Conservation (phyloP, 106 monocot species). For the Apostasia shenzhenica region DNA sequence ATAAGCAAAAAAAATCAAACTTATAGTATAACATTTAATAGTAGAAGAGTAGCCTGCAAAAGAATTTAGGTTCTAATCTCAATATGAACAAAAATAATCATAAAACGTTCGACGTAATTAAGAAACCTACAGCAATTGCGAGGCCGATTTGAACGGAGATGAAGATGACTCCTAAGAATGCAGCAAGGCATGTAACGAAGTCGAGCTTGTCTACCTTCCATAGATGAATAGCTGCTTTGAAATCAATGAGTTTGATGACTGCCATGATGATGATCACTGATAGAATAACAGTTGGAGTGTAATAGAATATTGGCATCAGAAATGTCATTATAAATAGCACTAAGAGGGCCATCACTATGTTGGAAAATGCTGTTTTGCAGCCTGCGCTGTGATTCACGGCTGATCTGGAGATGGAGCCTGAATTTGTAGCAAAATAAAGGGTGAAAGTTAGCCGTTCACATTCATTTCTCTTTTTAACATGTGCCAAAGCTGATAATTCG, state of each 20-base stretch:
- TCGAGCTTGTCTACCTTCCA: constrained; percentile 55
- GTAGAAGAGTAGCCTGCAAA: no score
- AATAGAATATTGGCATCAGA: constrained; percentile 31
- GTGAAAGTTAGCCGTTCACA: no score
- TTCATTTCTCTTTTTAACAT: no score
- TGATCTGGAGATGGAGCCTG: constrained; percentile 33
- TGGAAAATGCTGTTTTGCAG: constrained; percentile 33
- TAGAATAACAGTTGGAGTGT: constrained; percentile 28
- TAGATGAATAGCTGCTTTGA: constrained; percentile 4
- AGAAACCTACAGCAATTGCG: constrained; percentile 23
- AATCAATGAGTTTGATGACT: constrained; percentile 27
- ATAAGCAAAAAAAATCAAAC: no score
- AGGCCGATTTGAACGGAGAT: constrained; percentile 29
- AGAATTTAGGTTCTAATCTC: no score
- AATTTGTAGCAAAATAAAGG: not conserved
- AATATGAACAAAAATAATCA: no score
- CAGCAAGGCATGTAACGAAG: constrained; percentile 26
- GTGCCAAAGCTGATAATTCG: no score
- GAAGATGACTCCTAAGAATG: constrained; percentile 40
- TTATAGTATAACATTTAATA: no score
- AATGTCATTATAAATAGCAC: constrained; percentile 31
- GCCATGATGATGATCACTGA: constrained; percentile 32
- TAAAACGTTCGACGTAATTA: not conserved
- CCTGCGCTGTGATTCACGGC: constrained; percentile 37
- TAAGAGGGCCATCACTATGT: constrained; percentile 29